Evolutionary conservation across 1,284 basidiomycete genomes (phyloP).

Genomic region (Irpex sp.): DNA sequence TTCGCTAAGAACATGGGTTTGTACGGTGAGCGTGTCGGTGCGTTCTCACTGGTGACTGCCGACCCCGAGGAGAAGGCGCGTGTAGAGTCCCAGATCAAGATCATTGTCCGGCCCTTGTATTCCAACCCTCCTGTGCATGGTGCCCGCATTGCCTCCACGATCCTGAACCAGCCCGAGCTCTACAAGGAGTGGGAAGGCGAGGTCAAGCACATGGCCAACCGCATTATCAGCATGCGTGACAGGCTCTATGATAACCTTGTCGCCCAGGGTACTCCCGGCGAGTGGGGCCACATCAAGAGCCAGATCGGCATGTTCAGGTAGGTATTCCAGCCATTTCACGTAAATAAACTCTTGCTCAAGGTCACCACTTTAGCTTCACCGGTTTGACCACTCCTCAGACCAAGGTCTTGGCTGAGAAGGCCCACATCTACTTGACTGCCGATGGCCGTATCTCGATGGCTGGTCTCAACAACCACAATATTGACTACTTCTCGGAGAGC

Average conservation of each 20-base stretch:
- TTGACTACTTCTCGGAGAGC: conserved; percentile 87
- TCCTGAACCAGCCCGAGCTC: conserved; percentile 75
- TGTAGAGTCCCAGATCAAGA: conserved; percentile 93
- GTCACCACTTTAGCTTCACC: conserved; percentile 63
- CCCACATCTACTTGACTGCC: conserved; percentile 91
- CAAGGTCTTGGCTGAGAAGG: conserved; percentile 84
- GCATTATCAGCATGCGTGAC: conserved; percentile 96
- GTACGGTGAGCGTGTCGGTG: conserved; percentile 95
- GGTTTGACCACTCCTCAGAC: conserved; percentile 84
- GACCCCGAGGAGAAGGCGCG: conserved; percentile 84
- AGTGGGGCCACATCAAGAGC: conserved; percentile 95
- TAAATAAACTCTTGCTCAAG: neutral
- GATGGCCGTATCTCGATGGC: conserved; percentile 96
- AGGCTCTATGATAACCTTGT: conserved; percentile 80
- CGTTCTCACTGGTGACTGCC: conserved; percentile 82
- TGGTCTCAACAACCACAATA: conserved; percentile 86
- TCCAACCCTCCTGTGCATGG: conserved; percentile 98
- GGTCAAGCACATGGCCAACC: conserved; percentile 93
- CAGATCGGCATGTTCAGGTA: conserved; percentile 96
- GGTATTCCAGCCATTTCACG: conserved; percentile 13
- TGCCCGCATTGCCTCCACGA: conserved; percentile 85
- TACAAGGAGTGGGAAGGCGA: conserved; percentile 89
- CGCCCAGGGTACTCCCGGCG: conserved; percentile 85
- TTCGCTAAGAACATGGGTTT: conserved; percentile 99
- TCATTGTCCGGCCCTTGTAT: conserved; percentile 96